These are phyloP conservation scores for Talaromyces ruber DNA, from an alignment of 495 filamentous ascomycete species.

Conservation along the genomic window DNA sequence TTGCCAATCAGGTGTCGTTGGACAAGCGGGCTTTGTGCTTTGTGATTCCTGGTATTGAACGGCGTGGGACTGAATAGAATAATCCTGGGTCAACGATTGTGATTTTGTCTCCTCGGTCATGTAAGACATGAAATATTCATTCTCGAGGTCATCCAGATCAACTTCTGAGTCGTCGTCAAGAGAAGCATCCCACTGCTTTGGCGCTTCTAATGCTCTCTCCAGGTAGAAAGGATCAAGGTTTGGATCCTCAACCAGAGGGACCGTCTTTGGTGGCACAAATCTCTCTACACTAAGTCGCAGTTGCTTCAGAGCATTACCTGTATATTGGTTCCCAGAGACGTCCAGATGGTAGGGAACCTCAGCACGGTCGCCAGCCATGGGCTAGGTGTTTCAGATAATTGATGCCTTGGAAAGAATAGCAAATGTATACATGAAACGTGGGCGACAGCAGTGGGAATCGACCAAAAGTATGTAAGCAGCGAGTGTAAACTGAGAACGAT, in stretches of 20 bases:
- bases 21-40: constrained; percentile 9
- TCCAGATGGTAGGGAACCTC: constrained; percentile 7
- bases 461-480: neutral
- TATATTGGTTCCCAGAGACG: constrained; percentile 2
- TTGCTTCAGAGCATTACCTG: constrained; percentile 5
- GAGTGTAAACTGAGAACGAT: neutral
- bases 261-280: neutral
- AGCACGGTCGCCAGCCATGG: constrained; percentile 28
- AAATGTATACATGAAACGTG: neutral
- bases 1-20: constrained; percentile 18
- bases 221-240: constrained; percentile 40
- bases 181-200: constrained; percentile 20
- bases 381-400: constrained; percentile 12
- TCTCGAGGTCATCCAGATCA: constrained; percentile 23
- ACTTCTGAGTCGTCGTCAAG: constrained; percentile 25
- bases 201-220: constrained; percentile 26
- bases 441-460: neutral
- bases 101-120: neutral
- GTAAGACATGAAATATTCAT: constrained; percentile 29
- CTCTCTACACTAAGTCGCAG: neutral
- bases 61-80: neutral
- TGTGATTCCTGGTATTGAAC: neutral
- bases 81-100: neutral
- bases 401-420: neutral
- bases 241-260: constrained; percentile 23